Base-by-base conservation (phyloP, 768 basidiomycete genomes). In the Rhodotorula sphaerocarpa region DNA sequence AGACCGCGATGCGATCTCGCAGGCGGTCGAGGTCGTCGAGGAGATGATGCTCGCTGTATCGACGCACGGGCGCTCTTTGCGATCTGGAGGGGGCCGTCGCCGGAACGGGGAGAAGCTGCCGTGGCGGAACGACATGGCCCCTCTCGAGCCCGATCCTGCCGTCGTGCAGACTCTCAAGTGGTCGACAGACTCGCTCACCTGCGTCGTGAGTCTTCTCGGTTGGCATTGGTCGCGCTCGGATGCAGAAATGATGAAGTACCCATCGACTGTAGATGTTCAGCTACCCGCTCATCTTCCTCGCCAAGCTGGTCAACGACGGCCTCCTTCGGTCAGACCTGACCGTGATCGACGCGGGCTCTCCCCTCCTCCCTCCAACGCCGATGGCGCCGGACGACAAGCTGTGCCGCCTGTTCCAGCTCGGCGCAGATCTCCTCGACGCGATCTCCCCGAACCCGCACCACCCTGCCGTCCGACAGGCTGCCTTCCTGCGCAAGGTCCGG, bases 381-480 rank as follows among this genome's bases (percentile, higher is more conserved):
- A 55, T 65, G 57, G n/a, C 53, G 5, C 60, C 57, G 3, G 42
- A 34, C 34, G 64, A 65, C 58, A 61, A 61, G 50, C 63, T 69
- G 28, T 65, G 60, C 51, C 63, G 64, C 20, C 60, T 69, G 16
- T 56, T 69, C 60, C 57, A 59, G 16, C 55, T 69, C 43, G 63
- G 63, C 50, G 67, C 67, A 50, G 60, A 65, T 33, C 51, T 65
- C 18, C 67, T 69, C 54, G 60, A 65, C 43, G 59, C 67, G n/a
- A 56, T 69, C 58, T 44, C 67, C 3, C 67, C 67, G 5, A 62
- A 53, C 45, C 44, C 33, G 20, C n/a, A 55, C 20, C 67, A 69
- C 55, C 68, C 68, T 3, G 42, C 60, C 5, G 41, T 50, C n/a
- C 47, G 57, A 15, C 68, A 69, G 30, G 68, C 68, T 1, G 61